These are phyloP conservation scores for Metschnikowia anglica DNA, from an alignment of 805 yeast genomes.

Conservation along the genomic window DNA sequence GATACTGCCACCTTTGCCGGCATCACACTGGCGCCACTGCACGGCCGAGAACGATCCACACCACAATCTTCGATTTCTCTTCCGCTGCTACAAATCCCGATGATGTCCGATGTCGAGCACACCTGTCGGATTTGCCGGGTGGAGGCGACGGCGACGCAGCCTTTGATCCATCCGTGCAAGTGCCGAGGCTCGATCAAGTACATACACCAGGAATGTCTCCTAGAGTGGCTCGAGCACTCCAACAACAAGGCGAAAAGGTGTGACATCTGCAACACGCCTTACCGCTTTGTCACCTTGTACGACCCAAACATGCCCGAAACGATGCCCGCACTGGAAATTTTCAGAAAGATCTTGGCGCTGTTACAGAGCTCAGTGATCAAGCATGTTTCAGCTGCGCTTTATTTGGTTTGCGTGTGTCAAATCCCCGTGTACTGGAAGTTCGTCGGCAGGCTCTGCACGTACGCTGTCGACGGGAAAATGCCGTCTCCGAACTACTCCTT, in stretches of 20 bases:
- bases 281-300: slow-evolving; percentile 65
- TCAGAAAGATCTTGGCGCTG: slow-evolving; percentile 35
- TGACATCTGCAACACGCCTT: slow-evolving; percentile 83
- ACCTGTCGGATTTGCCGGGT: slow-evolving; percentile 93
- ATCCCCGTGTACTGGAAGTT: slow-evolving; percentile 60
- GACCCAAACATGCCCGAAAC: slow-evolving; percentile 60
- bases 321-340: slow-evolving; percentile 55
- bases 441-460: slow-evolving; percentile 53
- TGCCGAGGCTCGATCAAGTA: slow-evolving; percentile 92
- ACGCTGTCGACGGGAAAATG: slow-evolving; percentile 54
- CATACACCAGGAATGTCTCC: slow-evolving; percentile 87
- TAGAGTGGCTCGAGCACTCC: slow-evolving; percentile 81
- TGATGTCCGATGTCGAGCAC: slow-evolving; percentile 34
- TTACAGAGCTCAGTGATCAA: slow-evolving; percentile 18
- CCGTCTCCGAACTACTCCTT: slow-evolving; percentile 38
- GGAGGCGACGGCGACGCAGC: slow-evolving; percentile 76
- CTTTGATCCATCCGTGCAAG: slow-evolving; percentile 86
- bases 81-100: background rate
- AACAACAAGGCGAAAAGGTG: slow-evolving; percentile 61
- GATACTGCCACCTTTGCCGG: no score
- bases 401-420: slow-evolving; percentile 46
- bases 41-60: no score
- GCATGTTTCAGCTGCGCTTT: slow-evolving; percentile 30
- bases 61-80: background rate
- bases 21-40: no score